Conservation (phyloP, 805 yeast species). For the Kuraishia hungarica region DNA sequence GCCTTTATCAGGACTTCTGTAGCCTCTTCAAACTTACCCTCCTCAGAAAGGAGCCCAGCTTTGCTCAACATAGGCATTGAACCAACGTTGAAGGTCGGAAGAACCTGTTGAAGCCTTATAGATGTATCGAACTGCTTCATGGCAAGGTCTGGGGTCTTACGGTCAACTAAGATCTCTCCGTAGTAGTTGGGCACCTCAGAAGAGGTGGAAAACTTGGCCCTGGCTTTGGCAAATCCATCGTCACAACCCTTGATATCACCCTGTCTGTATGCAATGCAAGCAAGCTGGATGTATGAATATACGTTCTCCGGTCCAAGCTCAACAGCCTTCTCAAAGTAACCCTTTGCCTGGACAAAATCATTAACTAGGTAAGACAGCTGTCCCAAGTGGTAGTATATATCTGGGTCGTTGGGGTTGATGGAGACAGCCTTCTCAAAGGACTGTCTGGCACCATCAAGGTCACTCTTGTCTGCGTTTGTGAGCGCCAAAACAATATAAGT, state of each 20-base stretch:
- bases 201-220: slow-evolving; percentile 68
- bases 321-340: slow-evolving; percentile 69
- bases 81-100: slow-evolving; percentile 68
- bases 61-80: slow-evolving; percentile 86
- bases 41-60: slow-evolving; percentile 63
- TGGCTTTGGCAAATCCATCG: slow-evolving; percentile 57
- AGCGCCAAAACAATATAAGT: slow-evolving; percentile 77
- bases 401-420: slow-evolving; percentile 64
- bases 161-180: slow-evolving; percentile 88
- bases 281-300: slow-evolving; percentile 84
- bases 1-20: slow-evolving; percentile 65
- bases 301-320: slow-evolving; percentile 68
- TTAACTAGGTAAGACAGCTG: slow-evolving; percentile 81
- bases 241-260: slow-evolving; percentile 54
- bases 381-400: slow-evolving; percentile 88
- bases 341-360: slow-evolving; percentile 63
- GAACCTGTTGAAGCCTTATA: slow-evolving; percentile 67
- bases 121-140: slow-evolving; percentile 80
- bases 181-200: slow-evolving; percentile 93
- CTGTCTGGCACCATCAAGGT: slow-evolving; percentile 46
- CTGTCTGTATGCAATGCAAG: slow-evolving; percentile 82
- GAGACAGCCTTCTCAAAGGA: slow-evolving; percentile 68
- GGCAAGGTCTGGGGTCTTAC: slow-evolving; percentile 65
- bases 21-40: slow-evolving; percentile 48
- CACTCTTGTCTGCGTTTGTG: slow-evolving; percentile 72